These are phyloP conservation scores for Hypsizygus ulmarius DNA, from an alignment of 1,284 basidiomycete genomes.

Conservation along the genomic window DNA sequence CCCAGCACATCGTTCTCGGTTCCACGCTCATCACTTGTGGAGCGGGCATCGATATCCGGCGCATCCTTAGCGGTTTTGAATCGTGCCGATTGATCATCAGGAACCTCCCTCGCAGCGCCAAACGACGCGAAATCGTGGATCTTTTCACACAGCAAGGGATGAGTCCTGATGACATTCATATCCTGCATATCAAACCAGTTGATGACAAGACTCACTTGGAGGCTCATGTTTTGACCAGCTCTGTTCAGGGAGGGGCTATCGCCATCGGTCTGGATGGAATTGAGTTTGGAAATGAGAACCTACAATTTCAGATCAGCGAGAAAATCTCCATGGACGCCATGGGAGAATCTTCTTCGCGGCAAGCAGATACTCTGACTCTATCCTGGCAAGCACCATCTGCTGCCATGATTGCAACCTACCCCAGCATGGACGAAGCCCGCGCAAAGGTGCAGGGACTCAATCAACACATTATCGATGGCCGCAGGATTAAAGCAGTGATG, in stretches of 20 bases:
- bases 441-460: constrained; percentile 33
- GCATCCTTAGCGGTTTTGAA: constrained; percentile 47
- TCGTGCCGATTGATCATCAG: constrained; percentile 42
- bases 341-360: constrained; percentile 29
- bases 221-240: constrained; percentile 38
- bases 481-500: constrained; percentile 41
- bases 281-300: constrained; percentile 38
- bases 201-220: constrained; percentile 29
- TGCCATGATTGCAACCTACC: constrained; percentile 38
- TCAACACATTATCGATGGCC: constrained; percentile 30
- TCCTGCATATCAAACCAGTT: constrained; percentile 26
- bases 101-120: constrained; percentile 39
- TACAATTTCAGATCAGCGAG: constrained; percentile 38
- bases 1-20: constrained; percentile 41
- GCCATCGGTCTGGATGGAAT: constrained; percentile 40
- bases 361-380: constrained; percentile 38
- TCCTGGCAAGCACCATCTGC: constrained; percentile 42
- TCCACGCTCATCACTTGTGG: constrained; percentile 45
- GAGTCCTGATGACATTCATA: constrained; percentile 29
- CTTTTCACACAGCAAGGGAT: constrained; percentile 40
- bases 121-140: constrained; percentile 34
- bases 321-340: constrained; percentile 38
- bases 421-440: constrained; percentile 26
- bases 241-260: constrained; percentile 35
- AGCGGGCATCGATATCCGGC: constrained; percentile 43